phyloP scores from a whole-genome alignment of 352 stramenopile genomes.

The Thalassiosira mediterranea region DNA sequence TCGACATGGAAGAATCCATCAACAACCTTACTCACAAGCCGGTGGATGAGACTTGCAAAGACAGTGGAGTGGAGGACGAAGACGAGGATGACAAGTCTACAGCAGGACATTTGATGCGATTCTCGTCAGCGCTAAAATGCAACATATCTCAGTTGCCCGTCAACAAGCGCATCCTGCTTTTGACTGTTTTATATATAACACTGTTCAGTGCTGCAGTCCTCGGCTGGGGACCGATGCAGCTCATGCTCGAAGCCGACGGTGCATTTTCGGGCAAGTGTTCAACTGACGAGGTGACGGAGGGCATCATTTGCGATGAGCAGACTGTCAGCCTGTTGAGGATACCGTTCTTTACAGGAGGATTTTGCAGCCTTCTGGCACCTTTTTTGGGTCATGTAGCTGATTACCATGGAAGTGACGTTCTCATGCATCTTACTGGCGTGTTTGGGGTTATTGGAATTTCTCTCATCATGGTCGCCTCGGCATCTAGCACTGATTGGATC shows the following conservation, averaged over 20 bases:
- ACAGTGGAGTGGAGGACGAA: no score
- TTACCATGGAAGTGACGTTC: conserved; percentile 24
- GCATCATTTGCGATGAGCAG: conserved; percentile 41
- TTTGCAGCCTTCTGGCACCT: no score
- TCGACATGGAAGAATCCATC: no score
- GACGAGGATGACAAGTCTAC: no score
- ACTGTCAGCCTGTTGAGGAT: conserved; percentile 40
- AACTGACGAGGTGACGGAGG: neutral
- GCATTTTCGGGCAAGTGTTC: conserved; percentile 33
- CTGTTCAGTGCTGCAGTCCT: conserved; percentile 44
- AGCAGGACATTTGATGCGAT: no score
- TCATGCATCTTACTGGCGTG: conserved; percentile 3
- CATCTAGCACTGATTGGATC: conserved; percentile 5
- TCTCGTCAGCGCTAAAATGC: no score
- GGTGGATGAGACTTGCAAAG: no score
- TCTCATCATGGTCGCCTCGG: conserved; percentile 21
- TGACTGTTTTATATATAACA: no score
- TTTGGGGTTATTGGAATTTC: conserved; percentile 17
- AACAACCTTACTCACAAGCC: no score
- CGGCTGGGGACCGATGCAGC: conserved; percentile 59
- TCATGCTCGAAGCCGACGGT: conserved; percentile 53
- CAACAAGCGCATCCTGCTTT: no score
- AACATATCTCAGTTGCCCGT: no score
- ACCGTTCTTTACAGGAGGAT: conserved; percentile 32
- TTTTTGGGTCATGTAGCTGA: conserved; percentile 35